Evolutionary conservation across 2,329 filamentous ascomycete species (phyloP), one percentile per base, ranked within the genome.

Genomic region (Arthrobotrys iridis): DNA sequence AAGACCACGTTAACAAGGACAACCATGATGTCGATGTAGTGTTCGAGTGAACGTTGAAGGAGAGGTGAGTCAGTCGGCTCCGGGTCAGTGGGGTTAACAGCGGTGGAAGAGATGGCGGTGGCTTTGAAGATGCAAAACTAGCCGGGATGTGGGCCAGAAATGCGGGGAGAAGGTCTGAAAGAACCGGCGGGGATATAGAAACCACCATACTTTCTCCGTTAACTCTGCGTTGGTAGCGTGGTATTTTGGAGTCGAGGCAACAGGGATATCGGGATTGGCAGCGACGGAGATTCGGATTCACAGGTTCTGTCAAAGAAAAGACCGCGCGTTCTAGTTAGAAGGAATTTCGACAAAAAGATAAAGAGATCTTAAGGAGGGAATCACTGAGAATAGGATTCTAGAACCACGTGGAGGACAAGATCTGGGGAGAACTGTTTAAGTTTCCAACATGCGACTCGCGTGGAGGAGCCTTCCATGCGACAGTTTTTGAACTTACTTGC

Each of bases 1-100:
- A 64, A 1, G 78, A 78, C 79, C 79, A 93, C 80, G 88, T 90
- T 22, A 94, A 85, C 30, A 93, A 84, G 0, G 88, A 85, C 13
- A 94, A 86, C 91, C 92, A 94, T 60, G 90, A 88, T n/a, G n/a
- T n/a, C n/a, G n/a, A n/a, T n/a, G n/a, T n/a, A 35, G 72, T 60
- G 10, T 65, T 70, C 46, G 79, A 79, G n/a, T n/a, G 77, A 78
- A 11, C 77, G 79, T 84, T 86, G 55, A 85, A 82, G 0, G 89
- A 87, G 70, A 94, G 84, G 62, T 92, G 84, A 78, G 89, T 87
- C 41, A 90, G 87, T 70, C 89, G 84, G 80, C 90, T 88, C 45
- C 88, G 86, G 33, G 90, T 84, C 68, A 90, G 90, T 24, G 89
- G 89, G 1, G 89, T 88, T 64, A 91, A 85, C 18, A 88, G 84